phyloP scores from a whole-genome alignment of 768 basidiomycete genomes.

The Auricularia cornea region DNA sequence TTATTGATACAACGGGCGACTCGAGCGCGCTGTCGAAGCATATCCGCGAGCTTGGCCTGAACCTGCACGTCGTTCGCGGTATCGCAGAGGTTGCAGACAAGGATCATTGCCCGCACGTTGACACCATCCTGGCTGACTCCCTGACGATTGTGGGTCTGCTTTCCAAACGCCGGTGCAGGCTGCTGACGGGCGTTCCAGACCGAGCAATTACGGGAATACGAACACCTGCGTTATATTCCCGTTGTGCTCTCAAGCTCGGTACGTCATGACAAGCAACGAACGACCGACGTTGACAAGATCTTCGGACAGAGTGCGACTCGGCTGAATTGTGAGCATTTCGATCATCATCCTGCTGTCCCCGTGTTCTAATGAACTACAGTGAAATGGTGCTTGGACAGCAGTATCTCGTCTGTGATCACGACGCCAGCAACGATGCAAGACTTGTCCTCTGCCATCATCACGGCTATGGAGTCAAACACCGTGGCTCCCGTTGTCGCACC shows the following conservation, averaged over 20 bases:
- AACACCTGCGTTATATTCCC: constrained; percentile 93
- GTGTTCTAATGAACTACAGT: constrained; percentile 39
- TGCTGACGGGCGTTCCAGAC: constrained; percentile 41
- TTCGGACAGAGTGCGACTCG: constrained; percentile 31
- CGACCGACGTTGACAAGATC: neutral
- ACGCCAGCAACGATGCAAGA: constrained; percentile 85
- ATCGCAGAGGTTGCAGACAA: constrained; percentile 78
- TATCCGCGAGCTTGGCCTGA: constrained; percentile 71
- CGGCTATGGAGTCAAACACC: constrained; percentile 91
- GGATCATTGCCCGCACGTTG: constrained; percentile 78
- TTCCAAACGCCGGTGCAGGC: neutral
- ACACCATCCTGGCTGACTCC: constrained; percentile 93
- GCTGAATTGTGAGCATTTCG: constrained; percentile 54
- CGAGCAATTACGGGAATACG: constrained; percentile 81
- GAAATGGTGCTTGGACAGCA: constrained; percentile 95
- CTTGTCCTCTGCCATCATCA: constrained; percentile 83
- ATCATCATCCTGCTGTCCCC: constrained; percentile 2
- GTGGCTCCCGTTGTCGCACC: constrained; percentile 80
- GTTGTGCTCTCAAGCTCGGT: constrained; percentile 81
- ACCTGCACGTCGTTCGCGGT: constrained; percentile 65
- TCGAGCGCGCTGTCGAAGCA: constrained; percentile 64
- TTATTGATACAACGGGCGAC: constrained; percentile 80
- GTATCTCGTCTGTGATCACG: constrained; percentile 90
- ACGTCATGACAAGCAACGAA: constrained; percentile 11
- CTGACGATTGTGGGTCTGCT: constrained; percentile 57